Conservation (phyloP, 2,329 filamentous ascomycete genomes). For the Penicillium sp. region DNA sequence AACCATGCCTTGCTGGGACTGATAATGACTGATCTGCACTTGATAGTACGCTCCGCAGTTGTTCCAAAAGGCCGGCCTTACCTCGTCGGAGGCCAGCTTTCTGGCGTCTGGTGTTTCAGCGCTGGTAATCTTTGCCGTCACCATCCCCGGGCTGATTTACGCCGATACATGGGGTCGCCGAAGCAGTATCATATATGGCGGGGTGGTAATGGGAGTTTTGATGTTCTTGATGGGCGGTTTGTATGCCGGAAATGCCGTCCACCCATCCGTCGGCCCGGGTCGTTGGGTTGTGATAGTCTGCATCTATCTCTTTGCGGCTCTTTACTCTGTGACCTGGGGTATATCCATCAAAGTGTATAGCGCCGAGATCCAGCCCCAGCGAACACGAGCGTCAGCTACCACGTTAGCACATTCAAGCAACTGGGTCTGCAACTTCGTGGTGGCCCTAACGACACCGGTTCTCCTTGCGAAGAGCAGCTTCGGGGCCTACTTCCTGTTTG, state of each 20-base stretch:
- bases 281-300: slow-evolving; percentile 29
- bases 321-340: slow-evolving; percentile 48
- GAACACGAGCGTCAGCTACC: slow-evolving; percentile 54
- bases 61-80: slow-evolving; percentile 58
- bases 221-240: slow-evolving; percentile 37
- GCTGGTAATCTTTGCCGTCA: slow-evolving; percentile 56
- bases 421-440: slow-evolving; percentile 47
- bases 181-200: slow-evolving; percentile 53
- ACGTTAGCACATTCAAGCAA: slow-evolving; percentile 53
- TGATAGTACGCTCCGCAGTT: slow-evolving; percentile 57
- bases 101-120: slow-evolving; percentile 60
- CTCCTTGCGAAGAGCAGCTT: slow-evolving; percentile 43
- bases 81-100: slow-evolving; percentile 53
- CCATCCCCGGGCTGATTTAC: slow-evolving; percentile 54
- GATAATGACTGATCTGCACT: background rate
- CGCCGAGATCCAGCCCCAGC: slow-evolving; percentile 55
- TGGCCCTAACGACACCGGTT: slow-evolving; percentile 46
- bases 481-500: slow-evolving; percentile 49
- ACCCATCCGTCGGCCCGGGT: slow-evolving; percentile 26
- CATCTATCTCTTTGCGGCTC: slow-evolving; percentile 25
- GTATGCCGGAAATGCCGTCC: slow-evolving; percentile 33
- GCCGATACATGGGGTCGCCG: slow-evolving; percentile 58
- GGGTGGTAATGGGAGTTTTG: slow-evolving; percentile 46
- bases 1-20: background rate
- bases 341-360: slow-evolving; percentile 56